Evolutionary conservation across 306 rosid genomes (phyloP).

Genomic region (Vigna radiata): DNA sequence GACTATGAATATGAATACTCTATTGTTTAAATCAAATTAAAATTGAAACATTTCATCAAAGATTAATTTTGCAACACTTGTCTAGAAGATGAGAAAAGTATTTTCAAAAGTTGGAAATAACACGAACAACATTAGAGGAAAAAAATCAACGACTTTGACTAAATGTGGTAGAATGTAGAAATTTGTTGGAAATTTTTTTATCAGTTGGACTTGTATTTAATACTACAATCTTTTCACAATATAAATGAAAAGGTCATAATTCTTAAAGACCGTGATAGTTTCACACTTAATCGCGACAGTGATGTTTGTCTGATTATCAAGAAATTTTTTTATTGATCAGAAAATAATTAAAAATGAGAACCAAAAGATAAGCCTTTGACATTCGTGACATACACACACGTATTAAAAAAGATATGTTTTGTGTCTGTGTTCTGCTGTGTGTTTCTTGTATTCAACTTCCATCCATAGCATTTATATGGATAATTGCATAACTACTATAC

Average conservation of each 20-base stretch:
- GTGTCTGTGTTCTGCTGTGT: too few species aligned
- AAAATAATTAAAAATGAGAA: too few species aligned
- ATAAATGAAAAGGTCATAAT: slow-evolving; percentile 10
- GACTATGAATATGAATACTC: too few species aligned
- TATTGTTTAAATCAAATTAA: too few species aligned
- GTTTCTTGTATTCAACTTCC: neutral
- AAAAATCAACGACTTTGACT: slow-evolving; percentile 7
- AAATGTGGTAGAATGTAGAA: neutral
- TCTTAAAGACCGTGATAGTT: neutral
- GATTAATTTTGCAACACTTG: too few species aligned
- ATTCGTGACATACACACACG: too few species aligned
- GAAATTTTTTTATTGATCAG: neutral
- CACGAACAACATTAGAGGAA: neutral
- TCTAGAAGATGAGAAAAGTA: neutral
- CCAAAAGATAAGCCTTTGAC: too few species aligned
- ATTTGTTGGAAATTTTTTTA: neutral
- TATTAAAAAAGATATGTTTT: too few species aligned
- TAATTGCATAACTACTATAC: neutral
- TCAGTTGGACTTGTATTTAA: slow-evolving; percentile 21
- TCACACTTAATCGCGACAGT: slow-evolving; percentile 1
- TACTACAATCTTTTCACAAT: neutral
- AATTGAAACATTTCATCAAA: too few species aligned
- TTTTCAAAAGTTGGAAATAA: neutral
- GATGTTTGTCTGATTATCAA: neutral
- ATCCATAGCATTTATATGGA: neutral